Percentiles rank a stretch among this genome's conserved stretches.
Evolutionary conservation across 768 basidiomycete genomes (phyloP).

Genomic region (Phaffia australis): DNA sequence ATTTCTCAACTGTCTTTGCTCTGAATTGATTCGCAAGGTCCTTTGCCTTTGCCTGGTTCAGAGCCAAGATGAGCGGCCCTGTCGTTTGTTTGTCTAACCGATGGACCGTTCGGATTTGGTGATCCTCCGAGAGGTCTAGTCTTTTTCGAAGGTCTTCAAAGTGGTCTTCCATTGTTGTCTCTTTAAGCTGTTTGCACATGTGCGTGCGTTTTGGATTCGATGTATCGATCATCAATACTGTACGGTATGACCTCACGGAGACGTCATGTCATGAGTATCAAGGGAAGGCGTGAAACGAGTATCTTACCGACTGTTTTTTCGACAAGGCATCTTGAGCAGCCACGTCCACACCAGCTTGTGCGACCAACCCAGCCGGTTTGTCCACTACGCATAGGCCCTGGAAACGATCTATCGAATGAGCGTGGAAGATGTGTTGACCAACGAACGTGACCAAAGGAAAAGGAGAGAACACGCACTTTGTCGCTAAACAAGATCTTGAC

Average conservation of each 20-base stretch:
- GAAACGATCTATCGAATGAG: too few species aligned
- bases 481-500: too few species aligned
- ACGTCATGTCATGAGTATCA: neutral
- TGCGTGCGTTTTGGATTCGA: neutral
- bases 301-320: neutral
- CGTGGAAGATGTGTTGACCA: too few species aligned
- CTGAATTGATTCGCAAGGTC: constrained; percentile 9
- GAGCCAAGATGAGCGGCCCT: constrained; percentile 14
- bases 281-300: neutral
- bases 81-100: constrained; percentile 21
- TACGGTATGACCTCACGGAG: neutral
- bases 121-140: neutral
- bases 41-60: constrained; percentile 5
- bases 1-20: constrained; percentile 1
- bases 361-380: constrained; percentile 17
- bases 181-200: neutral
- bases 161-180: constrained; percentile 20
- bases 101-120: constrained; percentile 14
- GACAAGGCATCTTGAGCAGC: neutral
- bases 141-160: constrained; percentile 12
- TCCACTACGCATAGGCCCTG: constrained; percentile 18
- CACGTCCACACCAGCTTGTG: constrained; percentile 9
- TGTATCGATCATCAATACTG: neutral
- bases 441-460: too few species aligned
- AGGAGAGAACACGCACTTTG: too few species aligned